Percentiles rank a stretch among this genome's conserved stretches.
Conservation (phyloP, 2,329 filamentous ascomycete species). For the Phialophora tarda region DNA sequence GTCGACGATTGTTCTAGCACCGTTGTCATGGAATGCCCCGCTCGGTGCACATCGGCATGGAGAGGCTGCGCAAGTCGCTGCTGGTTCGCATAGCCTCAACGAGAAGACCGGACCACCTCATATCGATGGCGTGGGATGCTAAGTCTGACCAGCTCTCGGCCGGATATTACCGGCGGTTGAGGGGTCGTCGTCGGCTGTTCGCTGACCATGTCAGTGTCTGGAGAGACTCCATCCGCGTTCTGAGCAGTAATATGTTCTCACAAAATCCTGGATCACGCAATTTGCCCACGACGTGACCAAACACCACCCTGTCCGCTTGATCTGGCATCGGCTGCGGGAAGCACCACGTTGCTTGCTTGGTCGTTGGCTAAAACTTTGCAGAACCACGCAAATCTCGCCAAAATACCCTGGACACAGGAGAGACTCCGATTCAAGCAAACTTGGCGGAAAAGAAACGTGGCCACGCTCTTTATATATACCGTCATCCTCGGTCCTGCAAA, state of each 20-base stretch:
- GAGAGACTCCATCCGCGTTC: neutral
- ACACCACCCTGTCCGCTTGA: slow-evolving; percentile 8
- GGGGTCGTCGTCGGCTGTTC: neutral
- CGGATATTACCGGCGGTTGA: slow-evolving; percentile 5
- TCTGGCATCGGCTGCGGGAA: slow-evolving; percentile 8
- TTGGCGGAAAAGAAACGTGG: slow-evolving; percentile 9
- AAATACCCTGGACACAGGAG: neutral
- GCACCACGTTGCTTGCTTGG: neutral
- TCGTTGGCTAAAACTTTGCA: slow-evolving; percentile 10
- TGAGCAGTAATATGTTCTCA: neutral
- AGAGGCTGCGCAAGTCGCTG: neutral
- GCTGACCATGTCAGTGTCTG: slow-evolving; percentile 6
- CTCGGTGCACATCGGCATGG: neutral
- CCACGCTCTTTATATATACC: slow-evolving; percentile 8
- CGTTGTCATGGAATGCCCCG: neutral
- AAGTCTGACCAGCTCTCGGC: neutral
- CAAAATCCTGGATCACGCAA: slow-evolving; percentile 16
- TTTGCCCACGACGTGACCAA: slow-evolving; percentile 9
- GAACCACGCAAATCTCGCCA: neutral
- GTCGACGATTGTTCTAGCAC: neutral
- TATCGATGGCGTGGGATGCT: slow-evolving; percentile 3
- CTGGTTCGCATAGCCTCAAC: neutral
- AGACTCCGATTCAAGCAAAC: slow-evolving; percentile 8
- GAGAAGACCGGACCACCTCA: neutral
- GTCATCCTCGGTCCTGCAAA: slow-evolving; percentile 7